A percentile compares a stretch with the other conserved stretches of the same genome.
These are phyloP conservation scores for Bremia lactucae DNA, from an alignment of 352 stramenopile genomes.

Conservation along the genomic window DNA sequence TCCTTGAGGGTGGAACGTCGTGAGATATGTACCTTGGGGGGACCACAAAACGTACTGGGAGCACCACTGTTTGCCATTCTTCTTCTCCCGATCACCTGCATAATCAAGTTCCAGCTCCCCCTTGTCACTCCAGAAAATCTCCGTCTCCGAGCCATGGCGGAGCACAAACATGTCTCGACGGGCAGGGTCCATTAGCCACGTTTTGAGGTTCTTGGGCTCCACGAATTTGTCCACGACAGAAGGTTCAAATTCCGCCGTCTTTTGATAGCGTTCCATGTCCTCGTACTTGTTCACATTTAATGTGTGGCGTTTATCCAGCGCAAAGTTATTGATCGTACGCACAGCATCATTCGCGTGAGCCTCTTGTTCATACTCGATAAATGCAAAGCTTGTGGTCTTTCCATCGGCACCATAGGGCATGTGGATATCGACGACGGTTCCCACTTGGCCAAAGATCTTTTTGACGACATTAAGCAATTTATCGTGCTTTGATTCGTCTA, in stretches of 20 bases:
- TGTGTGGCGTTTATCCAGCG: slow-evolving; percentile 95
- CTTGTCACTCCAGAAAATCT: slow-evolving; percentile 92
- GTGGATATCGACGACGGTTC: slow-evolving; percentile 60
- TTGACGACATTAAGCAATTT: slow-evolving; percentile 80
- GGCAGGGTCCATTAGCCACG: slow-evolving; percentile 87
- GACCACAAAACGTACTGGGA: slow-evolving; percentile 97
- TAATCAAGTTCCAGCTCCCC: slow-evolving; percentile 88
- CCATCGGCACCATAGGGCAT: slow-evolving; percentile 57
- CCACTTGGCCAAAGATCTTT: slow-evolving; percentile 82
- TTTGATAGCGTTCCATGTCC: slow-evolving; percentile 75
- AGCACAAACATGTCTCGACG: slow-evolving; percentile 93
- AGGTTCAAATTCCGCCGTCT: slow-evolving; percentile 68
- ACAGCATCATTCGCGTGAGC: slow-evolving; percentile 66
- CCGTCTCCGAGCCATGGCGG: slow-evolving; percentile 91
- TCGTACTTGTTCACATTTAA: slow-evolving; percentile 90
- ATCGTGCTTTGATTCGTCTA: slow-evolving; percentile 67
- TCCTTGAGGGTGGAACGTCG: slow-evolving; percentile 95
- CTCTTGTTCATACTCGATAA: slow-evolving; percentile 76
- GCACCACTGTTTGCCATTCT: slow-evolving; percentile 93
- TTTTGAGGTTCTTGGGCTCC: slow-evolving; percentile 88
- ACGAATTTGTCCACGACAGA: slow-evolving; percentile 82
- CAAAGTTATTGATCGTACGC: slow-evolving; percentile 80
- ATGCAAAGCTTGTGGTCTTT: slow-evolving; percentile 68
- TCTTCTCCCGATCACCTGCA: slow-evolving; percentile 92
- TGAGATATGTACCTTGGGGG: slow-evolving; percentile 93